Conservation (phyloP, 768 basidiomycete genomes). For the Termitomyces sp. region DNA sequence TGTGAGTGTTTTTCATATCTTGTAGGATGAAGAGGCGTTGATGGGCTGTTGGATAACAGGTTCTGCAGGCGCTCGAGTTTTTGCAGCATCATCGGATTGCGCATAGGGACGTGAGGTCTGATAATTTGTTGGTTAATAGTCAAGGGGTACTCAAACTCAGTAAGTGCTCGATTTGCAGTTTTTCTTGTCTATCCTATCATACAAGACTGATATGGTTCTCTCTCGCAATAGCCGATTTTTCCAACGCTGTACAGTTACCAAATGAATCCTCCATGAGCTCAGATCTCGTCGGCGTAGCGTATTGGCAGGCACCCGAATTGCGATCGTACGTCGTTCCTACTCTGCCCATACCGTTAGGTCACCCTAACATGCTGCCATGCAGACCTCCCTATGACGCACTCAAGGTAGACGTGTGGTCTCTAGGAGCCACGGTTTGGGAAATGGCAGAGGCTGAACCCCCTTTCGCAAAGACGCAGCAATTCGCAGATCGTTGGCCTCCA, state of each 20-base stretch:
- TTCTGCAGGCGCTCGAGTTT: constrained; percentile 59
- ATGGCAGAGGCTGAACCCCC: constrained; percentile 72
- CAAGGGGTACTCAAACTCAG: constrained; percentile 71
- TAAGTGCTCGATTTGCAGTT: constrained; percentile 25
- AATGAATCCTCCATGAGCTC: constrained; percentile 41
- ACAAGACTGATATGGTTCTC: background rate
- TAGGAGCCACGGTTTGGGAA: constrained; percentile 83
- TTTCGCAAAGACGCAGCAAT: constrained; percentile 52
- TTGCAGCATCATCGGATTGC: constrained; percentile 63
- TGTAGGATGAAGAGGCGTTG: background rate
- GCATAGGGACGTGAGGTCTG: constrained; percentile 80
- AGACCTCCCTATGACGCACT: constrained; percentile 69
- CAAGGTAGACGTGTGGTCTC: constrained; percentile 75
- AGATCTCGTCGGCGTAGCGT: constrained; percentile 65
- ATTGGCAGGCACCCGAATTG: constrained; percentile 86
- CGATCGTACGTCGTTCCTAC: constrained; percentile 43
- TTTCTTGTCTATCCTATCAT: background rate
- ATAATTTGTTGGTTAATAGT: constrained; percentile 70
- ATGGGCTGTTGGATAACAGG: constrained; percentile 28
- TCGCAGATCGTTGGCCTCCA: constrained; percentile 62
- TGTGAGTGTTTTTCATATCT: constrained; percentile 38
- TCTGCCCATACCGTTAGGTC: background rate
- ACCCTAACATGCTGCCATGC: background rate
- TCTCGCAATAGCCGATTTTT: constrained; percentile 62
- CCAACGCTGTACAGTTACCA: constrained; percentile 60